phyloP scores from a whole-genome alignment of 2,329 filamentous ascomycete species.

The Aspergillus persii region DNA sequence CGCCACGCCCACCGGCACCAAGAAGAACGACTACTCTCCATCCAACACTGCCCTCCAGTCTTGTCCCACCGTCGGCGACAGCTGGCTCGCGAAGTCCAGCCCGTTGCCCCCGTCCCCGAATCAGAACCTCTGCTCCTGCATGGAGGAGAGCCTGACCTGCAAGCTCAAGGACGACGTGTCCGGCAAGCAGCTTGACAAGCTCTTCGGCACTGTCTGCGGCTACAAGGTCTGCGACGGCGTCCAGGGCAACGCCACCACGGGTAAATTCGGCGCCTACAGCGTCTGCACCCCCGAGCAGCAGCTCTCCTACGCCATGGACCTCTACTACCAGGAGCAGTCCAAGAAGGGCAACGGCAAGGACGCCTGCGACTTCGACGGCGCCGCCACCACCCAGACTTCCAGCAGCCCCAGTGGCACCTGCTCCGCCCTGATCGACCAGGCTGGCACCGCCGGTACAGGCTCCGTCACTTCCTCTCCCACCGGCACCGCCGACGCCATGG shows the following conservation, averaged over 20 bases:
- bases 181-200: conserved; percentile 57
- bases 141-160: conserved; percentile 71
- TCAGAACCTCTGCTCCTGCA: conserved; percentile 75
- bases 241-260: conserved; percentile 37
- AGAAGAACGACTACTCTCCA: conserved; percentile 66
- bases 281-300: conserved; percentile 42
- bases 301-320: conserved; percentile 44
- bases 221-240: conserved; percentile 42
- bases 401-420: conserved; percentile 35
- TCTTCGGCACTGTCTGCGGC: conserved; percentile 60
- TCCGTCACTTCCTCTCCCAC: conserved; percentile 36
- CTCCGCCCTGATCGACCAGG: conserved; percentile 35
- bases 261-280: conserved; percentile 45
- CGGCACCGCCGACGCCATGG: conserved; percentile 15
- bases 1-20: conserved; percentile 63
- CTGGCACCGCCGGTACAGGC: conserved; percentile 38
- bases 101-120: conserved; percentile 80
- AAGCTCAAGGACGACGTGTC: conserved; percentile 58
- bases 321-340: conserved; percentile 41
- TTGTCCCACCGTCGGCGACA: conserved; percentile 64
- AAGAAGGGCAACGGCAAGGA: conserved; percentile 31
- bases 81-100: conserved; percentile 65
- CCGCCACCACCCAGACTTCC: conserved; percentile 35
- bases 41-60: conserved; percentile 64
- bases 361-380: conserved; percentile 44